phyloP scores from a whole-genome alignment of 176 grass and related monocot species.

The Avena insularis region DNA sequence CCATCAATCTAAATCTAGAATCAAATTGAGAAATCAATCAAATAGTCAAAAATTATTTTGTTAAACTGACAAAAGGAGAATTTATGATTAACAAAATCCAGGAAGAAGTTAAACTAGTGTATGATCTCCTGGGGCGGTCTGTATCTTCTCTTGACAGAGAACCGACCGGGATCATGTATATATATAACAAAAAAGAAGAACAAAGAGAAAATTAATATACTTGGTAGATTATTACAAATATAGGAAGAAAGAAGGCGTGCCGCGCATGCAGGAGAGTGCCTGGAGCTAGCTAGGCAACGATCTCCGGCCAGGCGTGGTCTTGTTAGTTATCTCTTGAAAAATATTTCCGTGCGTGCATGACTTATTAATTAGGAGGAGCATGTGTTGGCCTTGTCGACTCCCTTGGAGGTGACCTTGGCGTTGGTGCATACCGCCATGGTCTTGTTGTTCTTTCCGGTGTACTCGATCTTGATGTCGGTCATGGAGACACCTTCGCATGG shows the following conservation, averaged over 20 bases:
- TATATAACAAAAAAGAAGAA: background rate
- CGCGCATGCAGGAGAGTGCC: background rate
- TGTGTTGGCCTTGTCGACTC: background rate
- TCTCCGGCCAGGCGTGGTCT: background rate
- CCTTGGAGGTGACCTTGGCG: constrained; percentile 13
- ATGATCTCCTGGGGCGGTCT: background rate
- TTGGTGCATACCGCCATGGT: constrained; percentile 23
- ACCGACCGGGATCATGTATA: background rate
- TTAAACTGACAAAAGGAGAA: too few relatives aligned
- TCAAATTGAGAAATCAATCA: too few relatives aligned
- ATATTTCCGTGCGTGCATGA: too few relatives aligned
- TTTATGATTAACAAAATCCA: background rate
- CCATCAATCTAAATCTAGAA: too few relatives aligned
- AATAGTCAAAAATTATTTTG: too few relatives aligned
- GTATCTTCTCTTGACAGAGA: background rate
- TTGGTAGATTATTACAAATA: background rate
- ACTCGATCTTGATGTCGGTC: constrained; percentile 37
- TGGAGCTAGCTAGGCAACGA: background rate
- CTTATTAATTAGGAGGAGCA: background rate
- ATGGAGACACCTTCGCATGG: constrained; percentile 48
- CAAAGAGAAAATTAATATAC: background rate
- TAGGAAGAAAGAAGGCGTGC: background rate
- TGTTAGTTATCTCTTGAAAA: too few relatives aligned
- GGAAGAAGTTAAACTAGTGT: background rate
- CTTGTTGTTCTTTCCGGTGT: constrained; percentile 23